These are phyloP conservation scores for Schizophyllum amplum DNA, from an alignment of 1,284 basidiomycete genomes.

Conservation along the genomic window DNA sequence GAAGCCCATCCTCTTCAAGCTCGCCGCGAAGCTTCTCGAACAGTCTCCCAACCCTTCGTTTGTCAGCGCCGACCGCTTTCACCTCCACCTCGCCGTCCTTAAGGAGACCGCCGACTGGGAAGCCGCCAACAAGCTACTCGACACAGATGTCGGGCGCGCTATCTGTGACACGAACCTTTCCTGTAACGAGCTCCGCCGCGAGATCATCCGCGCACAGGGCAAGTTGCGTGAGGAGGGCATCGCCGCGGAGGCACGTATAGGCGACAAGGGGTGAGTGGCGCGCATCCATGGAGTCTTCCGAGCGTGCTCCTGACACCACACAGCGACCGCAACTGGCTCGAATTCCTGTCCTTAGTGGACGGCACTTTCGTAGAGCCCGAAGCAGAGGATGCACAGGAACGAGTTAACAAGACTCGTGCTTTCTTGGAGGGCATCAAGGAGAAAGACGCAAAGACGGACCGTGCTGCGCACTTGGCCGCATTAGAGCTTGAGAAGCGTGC, in stretches of 20 bases:
- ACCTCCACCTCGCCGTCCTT: conserved; percentile 66
- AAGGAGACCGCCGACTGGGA: conserved; percentile 59
- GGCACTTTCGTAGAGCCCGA: conserved; percentile 45
- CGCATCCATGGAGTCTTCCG: not conserved
- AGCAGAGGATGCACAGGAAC: conserved; percentile 22
- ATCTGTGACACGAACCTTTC: conserved; percentile 67
- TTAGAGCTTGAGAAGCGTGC: conserved; percentile 65
- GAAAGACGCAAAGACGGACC: conserved; percentile 58
- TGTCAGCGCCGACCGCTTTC: conserved; percentile 64
- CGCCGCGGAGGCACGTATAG: conserved; percentile 45
- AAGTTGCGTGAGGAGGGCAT: conserved; percentile 51
- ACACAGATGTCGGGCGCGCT: conserved; percentile 53
- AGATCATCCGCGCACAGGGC: conserved; percentile 51
- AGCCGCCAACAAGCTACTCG: conserved; percentile 64
- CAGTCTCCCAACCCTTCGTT: conserved; percentile 55
- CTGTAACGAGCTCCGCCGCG: conserved; percentile 67
- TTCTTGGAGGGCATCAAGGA: conserved; percentile 52
- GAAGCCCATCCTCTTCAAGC: conserved; percentile 58
- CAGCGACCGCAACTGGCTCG: conserved; percentile 82
- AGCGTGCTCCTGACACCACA: conserved; percentile 6
- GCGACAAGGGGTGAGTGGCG: conserved; percentile 41
- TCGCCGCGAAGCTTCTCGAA: conserved; percentile 60
- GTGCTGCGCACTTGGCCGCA: conserved; percentile 64
- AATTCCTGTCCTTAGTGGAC: conserved; percentile 68
- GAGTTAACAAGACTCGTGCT: conserved; percentile 37